Base-by-base conservation (phyloP, 345 rosid species). In the Eucalyptus microcorys region DNA sequence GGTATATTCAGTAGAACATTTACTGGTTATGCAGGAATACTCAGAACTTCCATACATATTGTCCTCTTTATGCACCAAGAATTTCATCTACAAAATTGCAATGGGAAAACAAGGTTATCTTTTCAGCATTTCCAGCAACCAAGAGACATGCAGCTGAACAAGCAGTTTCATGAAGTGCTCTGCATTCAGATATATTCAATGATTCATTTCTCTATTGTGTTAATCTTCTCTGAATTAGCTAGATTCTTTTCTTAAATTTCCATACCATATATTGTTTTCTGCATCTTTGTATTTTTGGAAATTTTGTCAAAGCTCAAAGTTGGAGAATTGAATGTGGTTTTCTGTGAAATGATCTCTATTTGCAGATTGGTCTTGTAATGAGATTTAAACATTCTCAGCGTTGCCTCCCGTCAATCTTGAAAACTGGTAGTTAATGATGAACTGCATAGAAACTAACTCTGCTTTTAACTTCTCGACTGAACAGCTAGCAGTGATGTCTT, bases 401-500 rank as follows among this genome's bases (percentile, higher is more conserved):
- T 76, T 24, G 47, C 5, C 40, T 76, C 47, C 83, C 16, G 9
- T 21, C 84, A 21, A 76, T 76, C 47, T 76, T 0, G 8, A 76
- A 64, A 40, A 40, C 83, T 76, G 47, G 14, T 76, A 1, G 83
- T 37, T 21, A 76, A 40, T 37, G 83, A 76, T 76, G 47, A 47
- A 37, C 27, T 76, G 84, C 47, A 76, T 76, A 26, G 47, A 24
- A 76, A 76, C 84, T 76, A 19, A 37, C 48, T 90, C 79, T 81
- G 86, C 85, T 53, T 11, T 81, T 45, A 80, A 87, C 89, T 40
- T 88, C 59, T 90, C 88, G 88, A 61, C 42, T 92, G 87, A 81
- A 45, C 94, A 97, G 99, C 90, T 96, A 53, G 99, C 98, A 83
- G 99, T 97, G 86, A 94, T 96, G 98, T 97, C 98, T 80, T 99